Base-by-base conservation (phyloP, 1,139 yeast genomes). In the Saccharomycopsis hybrid region DNA sequence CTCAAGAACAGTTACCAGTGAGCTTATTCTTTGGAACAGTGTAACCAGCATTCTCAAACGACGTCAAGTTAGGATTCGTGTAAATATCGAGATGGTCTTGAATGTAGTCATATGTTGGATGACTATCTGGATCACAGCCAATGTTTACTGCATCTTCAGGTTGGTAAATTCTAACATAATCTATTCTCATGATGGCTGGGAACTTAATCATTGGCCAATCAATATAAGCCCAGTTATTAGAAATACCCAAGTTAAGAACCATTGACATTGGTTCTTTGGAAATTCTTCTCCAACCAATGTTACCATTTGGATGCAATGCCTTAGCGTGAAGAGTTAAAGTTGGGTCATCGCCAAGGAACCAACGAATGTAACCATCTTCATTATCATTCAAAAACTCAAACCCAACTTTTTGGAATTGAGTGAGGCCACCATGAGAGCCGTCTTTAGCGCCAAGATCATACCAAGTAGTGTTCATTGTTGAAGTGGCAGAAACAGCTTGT, bases 241-340 rank as follows among this genome's bases (percentile, higher is more conserved):
- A 86, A 48, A 87, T 67, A 65, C 94, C 96, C 65, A 87, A 65
- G 64, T 87, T 87, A 71, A 87, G 63, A 56, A 88, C 70, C 38
- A 88, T 71, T 1, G 88, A 73, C 95, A 88, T 85, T 54, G 96
- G 96, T 63, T 88, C 96, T 64, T 83, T 82, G 13, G 92, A 74
- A 45, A 88, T 75, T 51, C 73, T 64, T 62, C 96, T 77, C 79
- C 82, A 77, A 18, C 80, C 90, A 52, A 88, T 68, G 62, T 88
- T 88, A 54, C 96, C 96, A 62, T 84, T 83, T 18, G 95, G 92
- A 54, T 84, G 84, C 46, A 87, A 66, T 1, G 92, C 81, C 9
- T 71, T 71, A 0, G 86, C 75, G 52, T 73, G 71, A 35, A 85
- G 59, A 1, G 89, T 80, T 58, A 77, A 72, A 1, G 90, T 80